phyloP scores from a whole-genome alignment of 2,329 filamentous ascomycete genomes.

The Blastomyces gilchristii region DNA sequence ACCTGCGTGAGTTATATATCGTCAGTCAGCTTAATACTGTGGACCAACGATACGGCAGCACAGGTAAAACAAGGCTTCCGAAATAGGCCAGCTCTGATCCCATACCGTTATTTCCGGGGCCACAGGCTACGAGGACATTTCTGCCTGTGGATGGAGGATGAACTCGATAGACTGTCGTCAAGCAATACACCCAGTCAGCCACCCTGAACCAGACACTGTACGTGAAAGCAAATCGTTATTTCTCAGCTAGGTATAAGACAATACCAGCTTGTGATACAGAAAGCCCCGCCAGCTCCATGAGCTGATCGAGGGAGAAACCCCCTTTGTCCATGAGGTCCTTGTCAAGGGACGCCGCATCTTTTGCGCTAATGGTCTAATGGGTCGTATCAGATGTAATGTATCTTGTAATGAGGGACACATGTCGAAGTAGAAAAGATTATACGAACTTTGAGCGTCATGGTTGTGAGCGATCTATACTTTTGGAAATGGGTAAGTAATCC shows the following conservation, averaged over 20 bases:
- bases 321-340: slow-evolving; percentile 81
- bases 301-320: slow-evolving; percentile 86
- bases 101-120: slow-evolving; percentile 59
- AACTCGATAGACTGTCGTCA: slow-evolving; percentile 61
- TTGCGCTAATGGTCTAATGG: slow-evolving; percentile 69
- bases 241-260: not conserved
- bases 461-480: not conserved
- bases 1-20: slow-evolving; percentile 40
- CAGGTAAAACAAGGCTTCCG: not conserved
- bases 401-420: not conserved
- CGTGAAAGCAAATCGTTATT: not conserved
- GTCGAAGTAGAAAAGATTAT: not conserved
- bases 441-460: slow-evolving; percentile 9
- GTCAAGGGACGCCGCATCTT: slow-evolving; percentile 80
- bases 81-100: not conserved
- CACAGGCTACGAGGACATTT: slow-evolving; percentile 77
- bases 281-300: slow-evolving; percentile 93
- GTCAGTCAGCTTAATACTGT: not conserved
- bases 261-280: slow-evolving; percentile 82
- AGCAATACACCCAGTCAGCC: slow-evolving; percentile 6
- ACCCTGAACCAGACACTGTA: not conserved
- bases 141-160: slow-evolving; percentile 64
- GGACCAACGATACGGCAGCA: not conserved
- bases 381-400: slow-evolving; percentile 1
- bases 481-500: slow-evolving; percentile 8